Percentiles rank a stretch among this genome's conserved stretches.
Conservation (phyloP, 805 yeast genomes). For the Saturnispora mendoncae region DNA sequence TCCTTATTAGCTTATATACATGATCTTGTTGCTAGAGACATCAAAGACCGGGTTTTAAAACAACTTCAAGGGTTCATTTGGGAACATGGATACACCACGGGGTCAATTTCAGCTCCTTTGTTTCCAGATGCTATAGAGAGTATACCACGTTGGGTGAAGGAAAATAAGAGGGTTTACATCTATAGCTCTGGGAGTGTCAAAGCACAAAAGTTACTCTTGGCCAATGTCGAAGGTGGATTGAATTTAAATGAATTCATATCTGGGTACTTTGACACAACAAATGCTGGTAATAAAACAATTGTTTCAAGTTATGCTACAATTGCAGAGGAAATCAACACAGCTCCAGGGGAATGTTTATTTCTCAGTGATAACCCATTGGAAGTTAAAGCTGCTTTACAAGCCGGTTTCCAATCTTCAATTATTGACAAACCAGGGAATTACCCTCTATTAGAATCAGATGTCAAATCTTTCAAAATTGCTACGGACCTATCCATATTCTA, state of each 20-base stretch:
- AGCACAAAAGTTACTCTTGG: slow-evolving; percentile 76
- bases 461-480: slow-evolving; percentile 13
- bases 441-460: slow-evolving; percentile 34
- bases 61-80: slow-evolving; percentile 77
- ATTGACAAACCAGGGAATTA: slow-evolving; percentile 74
- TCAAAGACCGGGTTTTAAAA: slow-evolving; percentile 72
- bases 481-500: not conserved
- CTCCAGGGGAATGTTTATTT: slow-evolving; percentile 40
- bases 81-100: slow-evolving; percentile 70
- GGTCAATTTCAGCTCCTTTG: slow-evolving; percentile 69
- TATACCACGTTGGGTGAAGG: slow-evolving; percentile 36
- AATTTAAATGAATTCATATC: slow-evolving; percentile 39
- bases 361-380: slow-evolving; percentile 76
- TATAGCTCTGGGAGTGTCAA: slow-evolving; percentile 86
- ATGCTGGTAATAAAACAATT: slow-evolving; percentile 66
- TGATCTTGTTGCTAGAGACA: slow-evolving; percentile 51
- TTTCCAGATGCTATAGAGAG: slow-evolving; percentile 61
- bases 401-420: slow-evolving; percentile 51
- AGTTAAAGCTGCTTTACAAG: slow-evolving; percentile 61
- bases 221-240: slow-evolving; percentile 38
- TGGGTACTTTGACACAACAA: slow-evolving; percentile 80
- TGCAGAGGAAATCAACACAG: slow-evolving; percentile 22
- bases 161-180: slow-evolving; percentile 41
- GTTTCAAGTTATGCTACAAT: slow-evolving; percentile 51
- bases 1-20: slow-evolving; percentile 40